These are phyloP conservation scores for Wickerhamomyces hampshirensis DNA, from an alignment of 805 yeast species.

Conservation along the genomic window DNA sequence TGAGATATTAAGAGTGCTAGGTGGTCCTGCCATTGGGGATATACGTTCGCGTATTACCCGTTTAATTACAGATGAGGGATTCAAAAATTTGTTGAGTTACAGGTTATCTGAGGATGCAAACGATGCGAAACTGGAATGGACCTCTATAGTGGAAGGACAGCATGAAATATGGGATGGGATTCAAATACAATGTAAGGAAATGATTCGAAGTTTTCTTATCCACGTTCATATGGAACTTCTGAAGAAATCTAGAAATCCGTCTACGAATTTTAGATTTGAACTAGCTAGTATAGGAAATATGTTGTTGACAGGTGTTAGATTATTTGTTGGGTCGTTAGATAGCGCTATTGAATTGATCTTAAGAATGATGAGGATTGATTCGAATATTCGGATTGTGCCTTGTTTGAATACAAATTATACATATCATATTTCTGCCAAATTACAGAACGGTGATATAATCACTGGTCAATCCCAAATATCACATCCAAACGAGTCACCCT, in stretches of 20 bases:
- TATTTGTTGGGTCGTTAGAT: slow-evolving; percentile 81
- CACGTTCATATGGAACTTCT: slow-evolving; percentile 74
- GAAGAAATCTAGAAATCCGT: slow-evolving; percentile 53
- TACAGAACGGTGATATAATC: slow-evolving; percentile 64
- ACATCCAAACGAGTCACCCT: slow-evolving; percentile 53
- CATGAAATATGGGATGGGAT: slow-evolving; percentile 65
- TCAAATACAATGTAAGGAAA: slow-evolving; percentile 56
- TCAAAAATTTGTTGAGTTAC: slow-evolving; percentile 36
- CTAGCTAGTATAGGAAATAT: slow-evolving; percentile 83
- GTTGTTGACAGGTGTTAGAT: slow-evolving; percentile 73
- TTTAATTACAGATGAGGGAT: slow-evolving; percentile 52
- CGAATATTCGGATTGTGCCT: slow-evolving; percentile 57
- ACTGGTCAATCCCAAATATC: slow-evolving; percentile 94
- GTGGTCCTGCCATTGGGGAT: slow-evolving; percentile 96
- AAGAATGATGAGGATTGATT: slow-evolving; percentile 57
- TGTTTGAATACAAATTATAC: slow-evolving; percentile 82
- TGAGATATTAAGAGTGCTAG: slow-evolving; percentile 77
- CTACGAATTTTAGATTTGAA: slow-evolving; percentile 63
- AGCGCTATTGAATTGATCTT: slow-evolving; percentile 74
- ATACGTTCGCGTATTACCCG: slow-evolving; percentile 76
- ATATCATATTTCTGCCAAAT: slow-evolving; percentile 76
- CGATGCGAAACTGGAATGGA: slow-evolving; percentile 71
- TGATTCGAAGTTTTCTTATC: slow-evolving; percentile 70
- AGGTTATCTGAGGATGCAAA: slow-evolving; percentile 44
- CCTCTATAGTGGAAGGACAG: slow-evolving; percentile 68